phyloP scores from a whole-genome alignment of 192 early-diverging fungal genomes.

The Phlyctochytrium arcticum region DNA sequence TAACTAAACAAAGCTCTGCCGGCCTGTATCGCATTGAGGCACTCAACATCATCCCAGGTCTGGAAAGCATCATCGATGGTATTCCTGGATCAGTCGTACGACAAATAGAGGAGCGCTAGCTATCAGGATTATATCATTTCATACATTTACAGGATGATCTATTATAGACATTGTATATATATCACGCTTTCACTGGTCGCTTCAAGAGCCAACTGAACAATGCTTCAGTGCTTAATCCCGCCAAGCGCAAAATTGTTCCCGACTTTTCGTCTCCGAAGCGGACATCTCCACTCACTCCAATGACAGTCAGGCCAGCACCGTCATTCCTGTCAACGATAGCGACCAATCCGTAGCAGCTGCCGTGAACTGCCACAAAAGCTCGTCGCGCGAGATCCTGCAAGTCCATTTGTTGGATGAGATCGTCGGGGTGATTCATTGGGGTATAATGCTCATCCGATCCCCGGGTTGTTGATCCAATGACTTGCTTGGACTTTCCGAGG shows the following conservation, averaged over 20 bases:
- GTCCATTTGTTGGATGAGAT: constrained; percentile 33
- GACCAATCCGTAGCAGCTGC: constrained; percentile 36
- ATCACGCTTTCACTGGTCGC: constrained; percentile 20
- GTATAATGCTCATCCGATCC: background rate
- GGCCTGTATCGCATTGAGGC: constrained; percentile 3
- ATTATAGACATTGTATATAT: background rate
- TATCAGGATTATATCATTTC: background rate
- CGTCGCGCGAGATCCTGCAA: constrained; percentile 33
- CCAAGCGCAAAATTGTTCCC: constrained; percentile 23
- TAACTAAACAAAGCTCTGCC: constrained; percentile 28
- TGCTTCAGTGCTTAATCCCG: constrained; percentile 18
- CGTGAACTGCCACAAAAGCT: constrained; percentile 35
- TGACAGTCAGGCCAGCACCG: constrained; percentile 23
- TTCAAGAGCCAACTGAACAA: constrained; percentile 31
- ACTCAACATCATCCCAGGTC: background rate
- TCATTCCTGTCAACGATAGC: constrained; percentile 25
- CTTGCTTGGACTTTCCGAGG: background rate
- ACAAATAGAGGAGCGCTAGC: background rate
- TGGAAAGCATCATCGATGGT: background rate
- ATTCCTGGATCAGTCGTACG: background rate
- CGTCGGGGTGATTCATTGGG: constrained; percentile 28
- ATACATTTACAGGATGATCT: background rate
- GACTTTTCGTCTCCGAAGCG: constrained; percentile 32
- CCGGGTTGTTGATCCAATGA: background rate
- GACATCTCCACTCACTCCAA: constrained; percentile 29